Conservation (phyloP, 179 eudicot species). For the Beta lomatogona region DNA sequence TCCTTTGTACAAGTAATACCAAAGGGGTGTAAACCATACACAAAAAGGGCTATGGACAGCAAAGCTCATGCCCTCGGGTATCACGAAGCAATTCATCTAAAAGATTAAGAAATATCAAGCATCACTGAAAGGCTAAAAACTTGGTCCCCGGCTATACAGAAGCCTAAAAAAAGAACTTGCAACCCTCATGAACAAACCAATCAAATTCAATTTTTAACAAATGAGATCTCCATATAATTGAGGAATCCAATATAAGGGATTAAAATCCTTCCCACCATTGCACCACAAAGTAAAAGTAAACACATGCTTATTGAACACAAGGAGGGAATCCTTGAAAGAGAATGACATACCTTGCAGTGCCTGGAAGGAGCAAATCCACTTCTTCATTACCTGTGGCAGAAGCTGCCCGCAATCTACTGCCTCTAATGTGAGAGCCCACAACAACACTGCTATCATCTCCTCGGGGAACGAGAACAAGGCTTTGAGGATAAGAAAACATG, state of each 20-base stretch:
- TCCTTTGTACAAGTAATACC: too few species aligned
- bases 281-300: neutral
- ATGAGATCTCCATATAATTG: neutral
- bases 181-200: neutral
- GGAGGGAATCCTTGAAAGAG: constrained; percentile 4
- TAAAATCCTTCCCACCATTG: neutral
- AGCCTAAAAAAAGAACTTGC: too few species aligned
- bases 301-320: neutral
- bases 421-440: constrained; percentile 89
- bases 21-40: too few species aligned
- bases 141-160: too few species aligned
- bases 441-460: constrained; percentile 73
- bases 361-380: constrained; percentile 99
- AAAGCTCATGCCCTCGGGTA: too few species aligned
- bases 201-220: neutral
- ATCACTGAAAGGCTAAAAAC: too few species aligned
- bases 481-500: constrained; percentile 66
- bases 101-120: too few species aligned
- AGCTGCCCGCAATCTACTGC: constrained; percentile 75
- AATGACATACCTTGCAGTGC: constrained; percentile 73
- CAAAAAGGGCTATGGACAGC: too few species aligned
- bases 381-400: constrained; percentile 88
- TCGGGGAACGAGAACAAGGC: constrained; percentile 90
- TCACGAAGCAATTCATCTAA: too few species aligned
- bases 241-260: neutral